Conservation (phyloP, 495 filamentous ascomycete genomes). For the Clohesyomyces aquaticus region DNA sequence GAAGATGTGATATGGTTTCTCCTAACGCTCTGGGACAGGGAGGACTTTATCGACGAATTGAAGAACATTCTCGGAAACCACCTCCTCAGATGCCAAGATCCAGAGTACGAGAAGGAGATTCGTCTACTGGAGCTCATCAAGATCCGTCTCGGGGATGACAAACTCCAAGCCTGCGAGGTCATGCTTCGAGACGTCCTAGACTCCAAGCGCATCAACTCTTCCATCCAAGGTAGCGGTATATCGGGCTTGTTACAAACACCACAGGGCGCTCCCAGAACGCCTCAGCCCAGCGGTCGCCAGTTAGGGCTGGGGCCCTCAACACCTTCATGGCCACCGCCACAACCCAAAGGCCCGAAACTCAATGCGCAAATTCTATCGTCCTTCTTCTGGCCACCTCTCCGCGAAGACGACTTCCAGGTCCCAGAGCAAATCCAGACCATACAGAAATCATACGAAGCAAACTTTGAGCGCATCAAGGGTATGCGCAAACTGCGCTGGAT, state of each 20-base stretch:
- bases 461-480: conserved; percentile 78
- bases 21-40: conserved; percentile 84
- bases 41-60: conserved; percentile 91
- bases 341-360: conserved; percentile 19
- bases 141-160: conserved; percentile 80
- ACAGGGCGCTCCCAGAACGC: conserved; percentile 11
- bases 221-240: conserved; percentile 53
- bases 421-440: conserved; percentile 65
- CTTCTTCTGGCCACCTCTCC: conserved; percentile 91
- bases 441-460: conserved; percentile 70
- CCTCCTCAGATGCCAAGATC: conserved; percentile 67
- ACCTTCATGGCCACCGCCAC: conserved; percentile 13
- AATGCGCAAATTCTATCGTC: conserved; percentile 79
- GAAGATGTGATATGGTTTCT: conserved; percentile 91
- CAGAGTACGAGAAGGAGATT: conserved; percentile 74
- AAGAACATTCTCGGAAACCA: conserved; percentile 81
- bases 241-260: not conserved
- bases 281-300: conserved; percentile 17
- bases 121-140: conserved; percentile 86
- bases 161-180: conserved; percentile 89
- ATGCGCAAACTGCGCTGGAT: conserved; percentile 88
- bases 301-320: not conserved
- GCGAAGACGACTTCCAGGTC: conserved; percentile 73
- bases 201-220: conserved; percentile 69
- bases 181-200: conserved; percentile 96